Evolutionary conservation across 331 rosid genomes (phyloP).

Genomic region (Stylosanthes scabra): DNA sequence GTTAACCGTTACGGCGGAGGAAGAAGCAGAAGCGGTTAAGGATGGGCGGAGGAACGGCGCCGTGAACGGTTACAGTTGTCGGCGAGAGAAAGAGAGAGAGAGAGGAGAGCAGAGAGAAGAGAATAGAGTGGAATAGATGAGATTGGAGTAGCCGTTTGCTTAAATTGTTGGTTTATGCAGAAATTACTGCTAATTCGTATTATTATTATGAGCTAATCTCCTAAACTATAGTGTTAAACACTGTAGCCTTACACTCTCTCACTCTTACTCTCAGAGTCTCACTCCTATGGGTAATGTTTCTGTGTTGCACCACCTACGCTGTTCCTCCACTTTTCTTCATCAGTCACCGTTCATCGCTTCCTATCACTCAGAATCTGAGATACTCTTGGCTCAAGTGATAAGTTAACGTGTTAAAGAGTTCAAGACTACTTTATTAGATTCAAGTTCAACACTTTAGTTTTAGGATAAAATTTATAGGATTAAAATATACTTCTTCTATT

Average conservation of each 20-base stretch:
- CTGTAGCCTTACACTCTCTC: background rate
- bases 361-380: too few relatives aligned
- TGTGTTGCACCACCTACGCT: background rate
- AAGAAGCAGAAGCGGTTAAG: background rate
- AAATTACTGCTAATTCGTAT: background rate
- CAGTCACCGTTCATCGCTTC: background rate
- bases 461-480: too few relatives aligned
- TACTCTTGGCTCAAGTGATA: too few relatives aligned
- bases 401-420: too few relatives aligned
- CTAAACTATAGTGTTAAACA: background rate
- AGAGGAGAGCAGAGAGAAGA: too few relatives aligned
- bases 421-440: too few relatives aligned
- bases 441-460: too few relatives aligned
- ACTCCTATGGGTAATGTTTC: background rate
- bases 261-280: background rate
- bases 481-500: too few relatives aligned
- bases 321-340: background rate
- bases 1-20: conserved; percentile 24
- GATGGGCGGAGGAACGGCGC: conserved; percentile 41
- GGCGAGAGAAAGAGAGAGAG: conserved; percentile 18
- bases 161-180: background rate
- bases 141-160: background rate
- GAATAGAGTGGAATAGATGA: background rate
- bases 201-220: background rate
- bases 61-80: conserved; percentile 38